Percentiles rank a stretch among this genome's conserved stretches.
Evolutionary conservation across 805 yeast genomes (phyloP).

Genomic region (Suhomyces tanzawaensis): DNA sequence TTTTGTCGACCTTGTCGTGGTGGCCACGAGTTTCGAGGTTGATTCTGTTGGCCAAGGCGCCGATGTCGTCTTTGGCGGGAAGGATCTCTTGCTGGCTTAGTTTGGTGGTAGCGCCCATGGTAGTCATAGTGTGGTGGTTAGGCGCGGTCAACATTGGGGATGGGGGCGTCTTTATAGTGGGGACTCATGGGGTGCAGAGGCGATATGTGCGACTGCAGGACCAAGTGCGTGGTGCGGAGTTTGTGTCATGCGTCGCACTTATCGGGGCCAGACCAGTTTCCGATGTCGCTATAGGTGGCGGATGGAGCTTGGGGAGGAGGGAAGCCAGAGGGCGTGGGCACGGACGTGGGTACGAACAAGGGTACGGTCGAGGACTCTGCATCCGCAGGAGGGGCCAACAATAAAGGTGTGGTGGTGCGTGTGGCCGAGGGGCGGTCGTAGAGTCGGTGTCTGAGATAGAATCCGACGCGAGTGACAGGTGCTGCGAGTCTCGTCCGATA

Average conservation of each 20-base stretch:
- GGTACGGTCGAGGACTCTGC: too few species aligned
- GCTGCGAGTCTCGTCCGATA: too few species aligned
- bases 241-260: not conserved
- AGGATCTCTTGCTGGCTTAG: slow-evolving; percentile 50
- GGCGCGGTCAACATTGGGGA: not conserved
- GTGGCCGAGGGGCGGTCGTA: too few species aligned
- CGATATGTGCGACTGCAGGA: not conserved
- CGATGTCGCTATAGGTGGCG: too few species aligned
- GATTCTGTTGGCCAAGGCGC: slow-evolving; percentile 81
- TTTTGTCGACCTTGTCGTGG: slow-evolving; percentile 68
- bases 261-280: not conserved
- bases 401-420: too few species aligned
- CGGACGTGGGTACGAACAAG: too few species aligned
- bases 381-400: too few species aligned
- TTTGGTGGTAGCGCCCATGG: slow-evolving; percentile 29
- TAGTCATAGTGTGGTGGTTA: not conserved
- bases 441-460: too few species aligned
- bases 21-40: slow-evolving; percentile 61
- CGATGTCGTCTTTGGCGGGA: slow-evolving; percentile 77
- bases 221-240: not conserved
- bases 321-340: too few species aligned
- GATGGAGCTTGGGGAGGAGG: too few species aligned
- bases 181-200: not conserved
- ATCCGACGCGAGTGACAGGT: too few species aligned
- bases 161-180: not conserved